phyloP scores from a whole-genome alignment of 139 green algal genomes.

The Closterium sp. region DNA sequence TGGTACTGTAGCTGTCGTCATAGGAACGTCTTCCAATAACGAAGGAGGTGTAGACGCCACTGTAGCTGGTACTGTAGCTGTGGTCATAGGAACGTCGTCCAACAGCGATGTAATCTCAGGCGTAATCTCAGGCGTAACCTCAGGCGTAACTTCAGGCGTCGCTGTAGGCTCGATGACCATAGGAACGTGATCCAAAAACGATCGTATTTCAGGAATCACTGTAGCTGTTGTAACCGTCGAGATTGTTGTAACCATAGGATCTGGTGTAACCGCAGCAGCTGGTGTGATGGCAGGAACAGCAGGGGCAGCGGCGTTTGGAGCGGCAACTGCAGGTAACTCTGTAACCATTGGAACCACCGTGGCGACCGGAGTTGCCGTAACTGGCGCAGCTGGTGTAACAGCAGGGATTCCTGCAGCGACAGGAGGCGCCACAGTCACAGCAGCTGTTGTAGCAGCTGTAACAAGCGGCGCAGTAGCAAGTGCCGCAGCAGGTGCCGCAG shows the following conservation, averaged over 20 bases:
- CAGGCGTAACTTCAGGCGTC: neutral
- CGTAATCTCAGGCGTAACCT: no score
- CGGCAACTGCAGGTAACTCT: neutral
- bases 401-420: neutral
- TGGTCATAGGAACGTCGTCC: neutral
- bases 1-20: neutral
- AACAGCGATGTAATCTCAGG: neutral
- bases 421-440: neutral
- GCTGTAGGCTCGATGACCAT: neutral
- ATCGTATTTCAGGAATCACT: neutral
- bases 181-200: neutral
- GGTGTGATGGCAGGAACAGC: neutral
- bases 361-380: neutral
- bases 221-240: neutral
- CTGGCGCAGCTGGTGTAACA: neutral
- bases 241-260: neutral
- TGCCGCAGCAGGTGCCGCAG: neutral
- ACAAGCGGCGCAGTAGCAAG: no score
- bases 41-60: no score
- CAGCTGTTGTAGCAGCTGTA: neutral
- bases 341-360: neutral
- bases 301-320: no score
- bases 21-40: no score
- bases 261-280: neutral
- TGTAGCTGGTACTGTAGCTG: neutral